Percentiles rank a stretch among this genome's conserved stretches.
phyloP scores from a whole-genome alignment of 164 flowering plant species.

The Sextonia rubra region DNA sequence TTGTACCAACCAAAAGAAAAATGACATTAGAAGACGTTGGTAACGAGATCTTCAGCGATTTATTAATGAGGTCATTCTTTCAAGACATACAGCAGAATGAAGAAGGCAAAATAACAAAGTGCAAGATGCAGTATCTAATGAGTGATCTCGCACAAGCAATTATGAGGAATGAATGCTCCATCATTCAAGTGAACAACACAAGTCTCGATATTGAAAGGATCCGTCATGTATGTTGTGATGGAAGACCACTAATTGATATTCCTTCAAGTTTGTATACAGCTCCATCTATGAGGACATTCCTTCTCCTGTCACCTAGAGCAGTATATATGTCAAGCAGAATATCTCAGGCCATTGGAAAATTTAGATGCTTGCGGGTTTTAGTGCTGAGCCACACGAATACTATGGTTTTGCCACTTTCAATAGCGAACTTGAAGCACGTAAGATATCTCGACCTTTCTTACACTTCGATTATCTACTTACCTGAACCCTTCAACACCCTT shows the following conservation, averaged over 20 bases:
- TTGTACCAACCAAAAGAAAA: not conserved
- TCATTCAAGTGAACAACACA: not conserved
- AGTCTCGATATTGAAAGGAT: not conserved
- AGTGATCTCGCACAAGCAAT: conserved; percentile 10
- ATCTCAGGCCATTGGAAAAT: not conserved
- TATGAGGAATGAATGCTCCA: not conserved
- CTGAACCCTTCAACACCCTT: not conserved
- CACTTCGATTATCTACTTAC: not conserved
- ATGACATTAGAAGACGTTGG: conserved; percentile 5
- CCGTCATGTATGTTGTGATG: not conserved
- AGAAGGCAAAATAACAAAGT: conserved; percentile 3
- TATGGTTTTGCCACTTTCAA: not conserved
- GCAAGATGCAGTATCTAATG: conserved; percentile 12
- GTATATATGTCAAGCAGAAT: no score
- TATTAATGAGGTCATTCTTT: conserved; percentile 9
- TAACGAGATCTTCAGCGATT: not conserved
- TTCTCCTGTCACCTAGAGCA: not conserved
- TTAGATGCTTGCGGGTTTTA: not conserved
- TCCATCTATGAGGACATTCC: not conserved
- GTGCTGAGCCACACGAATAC: not conserved
- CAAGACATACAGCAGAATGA: not conserved
- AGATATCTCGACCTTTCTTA: not conserved
- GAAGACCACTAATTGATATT: not conserved
- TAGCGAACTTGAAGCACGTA: not conserved
- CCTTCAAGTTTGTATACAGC: no score